Conservation (phyloP, 345 rosid species). For the Mercurialis annua region DNA sequence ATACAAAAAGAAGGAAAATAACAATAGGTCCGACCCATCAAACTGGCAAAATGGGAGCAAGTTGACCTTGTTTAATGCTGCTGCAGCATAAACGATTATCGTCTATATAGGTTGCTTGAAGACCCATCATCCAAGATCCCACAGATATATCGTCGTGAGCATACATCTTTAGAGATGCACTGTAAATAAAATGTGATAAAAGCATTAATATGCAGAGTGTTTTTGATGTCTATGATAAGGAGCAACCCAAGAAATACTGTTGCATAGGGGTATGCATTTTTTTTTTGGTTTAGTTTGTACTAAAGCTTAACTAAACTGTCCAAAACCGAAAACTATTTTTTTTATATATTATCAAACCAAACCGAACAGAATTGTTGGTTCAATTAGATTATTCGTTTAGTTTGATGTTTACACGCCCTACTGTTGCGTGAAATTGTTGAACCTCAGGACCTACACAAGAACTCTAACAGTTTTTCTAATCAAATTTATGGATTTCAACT, state of each 20-base stretch:
- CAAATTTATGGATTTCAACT: neutral
- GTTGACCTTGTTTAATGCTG: conserved; percentile 80
- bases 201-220: neutral
- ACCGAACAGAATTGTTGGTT: too few species aligned
- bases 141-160: conserved; percentile 79
- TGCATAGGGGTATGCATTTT: too few species aligned
- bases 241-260: too few species aligned
- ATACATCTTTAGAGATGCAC: conserved; percentile 85
- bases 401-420: too few species aligned
- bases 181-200: conserved; percentile 28
- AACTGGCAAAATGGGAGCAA: neutral
- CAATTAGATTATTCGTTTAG: too few species aligned
- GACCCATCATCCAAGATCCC: conserved; percentile 99
- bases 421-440: neutral
- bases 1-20: neutral
- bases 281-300: neutral
- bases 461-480: neutral
- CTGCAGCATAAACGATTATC: conserved; percentile 88
- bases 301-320: too few species aligned
- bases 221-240: neutral
- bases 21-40: neutral
- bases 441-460: neutral
- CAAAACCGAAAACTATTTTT: too few species aligned
- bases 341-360: too few species aligned
- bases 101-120: conserved; percentile 81